Base-by-base conservation (phyloP, 2,329 filamentous ascomycete species). In the Xylariaceae sp. region DNA sequence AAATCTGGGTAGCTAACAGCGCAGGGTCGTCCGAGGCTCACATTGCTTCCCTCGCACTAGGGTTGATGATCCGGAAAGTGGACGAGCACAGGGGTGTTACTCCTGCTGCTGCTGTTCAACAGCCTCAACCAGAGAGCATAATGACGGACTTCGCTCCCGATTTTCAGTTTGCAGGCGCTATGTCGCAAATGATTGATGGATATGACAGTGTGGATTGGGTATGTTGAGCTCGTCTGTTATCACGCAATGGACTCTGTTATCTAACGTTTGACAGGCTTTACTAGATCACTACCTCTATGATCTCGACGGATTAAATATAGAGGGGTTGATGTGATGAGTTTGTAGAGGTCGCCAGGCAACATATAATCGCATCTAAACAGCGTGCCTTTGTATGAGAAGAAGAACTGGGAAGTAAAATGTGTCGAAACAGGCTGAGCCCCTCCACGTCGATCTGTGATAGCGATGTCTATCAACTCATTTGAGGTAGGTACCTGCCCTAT, bases 1-100 rank as follows among this genome's bases (percentile, higher is more conserved):
- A 42, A 2, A 64, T 67, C 10, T 68, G 63, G 61, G 39, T 43
- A 0, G 36, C 33, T 10, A 45, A 53, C 1, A 53, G 51, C 7
- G 36, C 42, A 1, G 34, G 42, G 0, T 61, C 55, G 3, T 51
- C 59, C 0, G 65, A 67, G 7, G 58, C 58, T 3, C 62, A 56
- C 2, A 57, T 58, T 2, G 57, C 63, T 0, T 50, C 57, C 2
- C 48, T 61, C 0, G 63, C 62, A 3, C 16, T 67, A 16, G 50
- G 45, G 14, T 43, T 50, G 34, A 51, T 55, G 51, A 50, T 55
- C 33, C 51, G 49, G 44, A 61, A 51, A 49, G 48, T 56, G 22
- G 43, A 33, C 36, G 38, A 61, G 13, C 34, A 38, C 34, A 14
- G 13, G 13, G 13, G 13, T 38, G 34, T 16, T 9, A 5, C 5